A percentile compares a stretch with the other conserved stretches of the same genome.
Evolutionary conservation across 2,329 filamentous ascomycete genomes (phyloP).

Genomic region (Nemania abortiva): DNA sequence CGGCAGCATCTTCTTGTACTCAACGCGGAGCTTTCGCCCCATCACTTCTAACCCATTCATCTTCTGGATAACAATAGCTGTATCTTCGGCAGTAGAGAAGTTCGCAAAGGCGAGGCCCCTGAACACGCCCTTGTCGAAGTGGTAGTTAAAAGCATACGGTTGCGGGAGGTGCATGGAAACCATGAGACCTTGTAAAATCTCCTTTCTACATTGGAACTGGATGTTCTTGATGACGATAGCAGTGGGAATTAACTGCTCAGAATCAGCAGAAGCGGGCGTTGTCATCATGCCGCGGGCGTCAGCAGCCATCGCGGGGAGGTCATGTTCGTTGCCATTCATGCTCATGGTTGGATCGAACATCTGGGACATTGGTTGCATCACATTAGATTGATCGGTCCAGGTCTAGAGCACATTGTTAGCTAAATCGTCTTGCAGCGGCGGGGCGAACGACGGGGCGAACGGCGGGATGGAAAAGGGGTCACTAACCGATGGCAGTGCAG

Average conservation of each 20-base stretch:
- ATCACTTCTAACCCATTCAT: constrained; percentile 98
- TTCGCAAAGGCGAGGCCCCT: constrained; percentile 96
- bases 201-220: constrained; percentile 97
- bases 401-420: constrained; percentile 53
- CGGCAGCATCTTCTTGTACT: constrained; percentile 99
- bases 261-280: constrained; percentile 64
- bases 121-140: constrained; percentile 98
- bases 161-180: constrained; percentile 92
- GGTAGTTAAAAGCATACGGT: constrained; percentile 99
- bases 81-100: constrained; percentile 96
- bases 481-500: constrained; percentile 80
- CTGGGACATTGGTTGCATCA: constrained; percentile 58
- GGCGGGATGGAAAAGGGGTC: constrained; percentile 30
- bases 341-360: constrained; percentile 53
- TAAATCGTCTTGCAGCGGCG: constrained; percentile 11
- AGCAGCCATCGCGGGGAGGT: constrained; percentile 50
- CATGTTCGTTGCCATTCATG: constrained; percentile 57
- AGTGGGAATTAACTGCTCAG: constrained; percentile 94
- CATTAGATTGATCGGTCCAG: constrained; percentile 63
- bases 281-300: constrained; percentile 57
- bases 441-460: constrained; percentile 3
- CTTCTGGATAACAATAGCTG: constrained; percentile 87
- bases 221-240: constrained; percentile 99
- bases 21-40: constrained; percentile 91
- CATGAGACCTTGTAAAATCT: constrained; percentile 93